These are phyloP conservation scores for Candida pseudoglaebosa DNA, from an alignment of 805 yeast genomes.

Conservation along the genomic window DNA sequence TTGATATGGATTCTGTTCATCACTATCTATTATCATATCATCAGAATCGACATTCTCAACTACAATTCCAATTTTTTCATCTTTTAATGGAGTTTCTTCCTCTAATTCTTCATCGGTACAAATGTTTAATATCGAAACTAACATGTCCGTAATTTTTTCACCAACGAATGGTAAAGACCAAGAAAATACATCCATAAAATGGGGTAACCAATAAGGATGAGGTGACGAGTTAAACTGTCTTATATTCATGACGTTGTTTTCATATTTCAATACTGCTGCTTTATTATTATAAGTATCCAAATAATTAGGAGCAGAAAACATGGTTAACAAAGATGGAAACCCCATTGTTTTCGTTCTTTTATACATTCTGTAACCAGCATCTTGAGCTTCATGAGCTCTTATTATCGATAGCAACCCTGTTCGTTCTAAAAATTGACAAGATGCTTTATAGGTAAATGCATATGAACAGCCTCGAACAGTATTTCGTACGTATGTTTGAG, in stretches of 20 bases:
- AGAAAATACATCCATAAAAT: conserved; percentile 94
- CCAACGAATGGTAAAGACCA: conserved; percentile 98
- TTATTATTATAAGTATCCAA: conserved; percentile 89
- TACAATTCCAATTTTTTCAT: conserved; percentile 16
- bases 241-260: conserved; percentile 88
- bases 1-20: background rate
- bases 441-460: conserved; percentile 80
- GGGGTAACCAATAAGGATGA: conserved; percentile 96
- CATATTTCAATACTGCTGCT: conserved; percentile 92
- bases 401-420: conserved; percentile 81
- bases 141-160: conserved; percentile 91
- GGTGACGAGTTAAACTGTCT: conserved; percentile 90
- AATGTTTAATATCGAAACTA: conserved; percentile 82
- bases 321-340: conserved; percentile 84
- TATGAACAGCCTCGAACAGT: conserved; percentile 88
- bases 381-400: conserved; percentile 97
- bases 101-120: conserved; percentile 94
- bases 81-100: conserved; percentile 58
- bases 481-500: conserved; percentile 57
- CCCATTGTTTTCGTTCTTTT: conserved; percentile 78
- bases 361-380: conserved; percentile 95
- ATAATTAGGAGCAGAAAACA: conserved; percentile 95
- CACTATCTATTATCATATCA: background rate
- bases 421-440: conserved; percentile 70
- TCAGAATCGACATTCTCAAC: conserved; percentile 12